These are phyloP conservation scores for Mortierella hygrophila DNA, from an alignment of 192 early-diverging fungal genomes.

Conservation along the genomic window DNA sequence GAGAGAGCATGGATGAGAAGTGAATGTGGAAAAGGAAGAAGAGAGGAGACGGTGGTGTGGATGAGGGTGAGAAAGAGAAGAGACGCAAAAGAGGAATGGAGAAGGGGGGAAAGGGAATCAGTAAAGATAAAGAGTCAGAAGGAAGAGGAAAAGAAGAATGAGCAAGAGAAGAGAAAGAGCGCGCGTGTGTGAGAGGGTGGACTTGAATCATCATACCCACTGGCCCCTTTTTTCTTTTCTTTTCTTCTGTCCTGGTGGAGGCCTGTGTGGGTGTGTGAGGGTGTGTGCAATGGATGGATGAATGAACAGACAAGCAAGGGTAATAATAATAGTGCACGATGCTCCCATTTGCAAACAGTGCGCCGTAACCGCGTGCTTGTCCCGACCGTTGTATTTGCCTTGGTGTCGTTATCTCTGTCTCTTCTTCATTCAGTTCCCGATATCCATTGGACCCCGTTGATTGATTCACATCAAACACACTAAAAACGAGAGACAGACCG, in stretches of 20 bases:
- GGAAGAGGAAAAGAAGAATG: neutral
- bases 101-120: neutral
- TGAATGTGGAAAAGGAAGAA: neutral
- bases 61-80: neutral
- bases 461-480: no score
- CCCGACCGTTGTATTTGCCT: neutral
- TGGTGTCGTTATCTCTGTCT: neutral
- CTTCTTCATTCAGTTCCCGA: neutral
- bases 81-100: neutral
- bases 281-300: no score
- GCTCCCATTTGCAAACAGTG: no score
- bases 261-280: no score
- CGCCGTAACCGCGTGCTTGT: neutral
- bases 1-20: neutral
- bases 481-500: no score
- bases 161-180: neutral
- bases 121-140: no score
- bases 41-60: neutral
- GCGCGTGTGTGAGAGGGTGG: neutral
- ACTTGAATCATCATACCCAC: neutral
- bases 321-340: no score
- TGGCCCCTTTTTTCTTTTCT: slow-evolving; percentile 5
- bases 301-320: no score
- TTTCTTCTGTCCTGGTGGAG: neutral
- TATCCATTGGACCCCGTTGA: neutral